Percentiles rank a stretch among this genome's conserved stretches.
These are phyloP conservation scores for Musa balbisiana DNA, from an alignment of 202 grass and related monocot genomes.

Conservation along the genomic window DNA sequence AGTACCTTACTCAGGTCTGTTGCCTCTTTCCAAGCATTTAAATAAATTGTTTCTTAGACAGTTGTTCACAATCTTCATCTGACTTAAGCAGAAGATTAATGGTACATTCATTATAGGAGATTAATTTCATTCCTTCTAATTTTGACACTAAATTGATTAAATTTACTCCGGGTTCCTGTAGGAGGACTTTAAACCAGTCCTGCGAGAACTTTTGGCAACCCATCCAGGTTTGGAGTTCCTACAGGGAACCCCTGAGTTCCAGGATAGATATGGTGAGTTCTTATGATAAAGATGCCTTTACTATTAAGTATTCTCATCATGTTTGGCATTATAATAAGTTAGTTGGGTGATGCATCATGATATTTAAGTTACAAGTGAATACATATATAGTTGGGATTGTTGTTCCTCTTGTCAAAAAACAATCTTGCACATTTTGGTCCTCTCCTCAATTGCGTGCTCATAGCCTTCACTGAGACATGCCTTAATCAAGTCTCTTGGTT, in stretches of 20 bases:
- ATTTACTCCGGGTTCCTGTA: constrained; percentile 33
- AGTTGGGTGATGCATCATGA: background rate
- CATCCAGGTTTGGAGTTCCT: constrained; percentile 95
- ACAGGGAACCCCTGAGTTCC: constrained; percentile 94
- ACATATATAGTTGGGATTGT: background rate
- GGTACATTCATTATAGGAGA: no score
- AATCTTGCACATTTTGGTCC: background rate
- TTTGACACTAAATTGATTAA: background rate
- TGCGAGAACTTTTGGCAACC: constrained; percentile 78
- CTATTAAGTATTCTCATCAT: background rate
- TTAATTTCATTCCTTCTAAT: no score
- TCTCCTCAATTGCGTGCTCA: no score
- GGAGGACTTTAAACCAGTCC: constrained; percentile 90
- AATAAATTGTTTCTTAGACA: background rate
- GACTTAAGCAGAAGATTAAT: no score
- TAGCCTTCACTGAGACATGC: no score
- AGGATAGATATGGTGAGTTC: constrained; percentile 91
- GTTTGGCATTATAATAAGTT: background rate
- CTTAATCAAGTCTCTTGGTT: no score
- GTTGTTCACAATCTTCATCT: background rate
- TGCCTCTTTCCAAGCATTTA: background rate
- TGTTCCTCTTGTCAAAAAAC: background rate
- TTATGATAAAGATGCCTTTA: background rate
- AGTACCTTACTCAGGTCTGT: constrained; percentile 70
- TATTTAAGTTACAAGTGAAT: background rate